A percentile compares a stretch with the other conserved stretches of the same genome.
phyloP scores from a whole-genome alignment of 2,329 filamentous ascomycete genomes.

The Verticillium alfalfae region DNA sequence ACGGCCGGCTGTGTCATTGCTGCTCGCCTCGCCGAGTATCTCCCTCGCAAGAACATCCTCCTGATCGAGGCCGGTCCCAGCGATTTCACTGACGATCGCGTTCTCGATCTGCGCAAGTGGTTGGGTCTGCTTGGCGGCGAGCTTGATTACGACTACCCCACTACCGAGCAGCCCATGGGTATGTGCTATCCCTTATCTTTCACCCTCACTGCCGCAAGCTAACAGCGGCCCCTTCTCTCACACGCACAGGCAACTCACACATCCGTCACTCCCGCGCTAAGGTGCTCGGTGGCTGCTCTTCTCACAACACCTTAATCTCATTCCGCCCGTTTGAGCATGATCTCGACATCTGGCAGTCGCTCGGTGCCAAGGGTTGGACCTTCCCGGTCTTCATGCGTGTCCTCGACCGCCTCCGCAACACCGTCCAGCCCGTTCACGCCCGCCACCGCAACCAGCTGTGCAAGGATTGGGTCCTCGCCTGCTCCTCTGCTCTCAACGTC shows the following conservation, averaged over 20 bases:
- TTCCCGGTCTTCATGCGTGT: conserved; percentile 80
- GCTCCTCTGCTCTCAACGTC: conserved; percentile 72
- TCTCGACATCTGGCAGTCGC: conserved; percentile 73
- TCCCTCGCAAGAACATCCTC: conserved; percentile 75
- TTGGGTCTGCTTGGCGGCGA: conserved; percentile 77
- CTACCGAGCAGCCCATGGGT: conserved; percentile 80
- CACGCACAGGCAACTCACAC: conserved; percentile 67
- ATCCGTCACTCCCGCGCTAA: conserved; percentile 91
- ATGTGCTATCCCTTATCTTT: conserved; percentile 16
- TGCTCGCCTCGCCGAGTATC: conserved; percentile 72
- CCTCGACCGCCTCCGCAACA: conserved; percentile 80
- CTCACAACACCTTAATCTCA: conserved; percentile 89
- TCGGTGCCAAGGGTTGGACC: conserved; percentile 80
- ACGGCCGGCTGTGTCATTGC: conserved; percentile 84
- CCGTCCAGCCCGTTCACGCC: conserved; percentile 81
- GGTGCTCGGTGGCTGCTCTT: conserved; percentile 87
- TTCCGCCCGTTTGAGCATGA: conserved; percentile 91
- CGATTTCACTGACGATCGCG: conserved; percentile 82
- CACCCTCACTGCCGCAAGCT: not conserved
- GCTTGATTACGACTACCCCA: conserved; percentile 87
- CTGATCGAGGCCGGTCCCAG: conserved; percentile 85
- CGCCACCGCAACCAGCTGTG: conserved; percentile 86
- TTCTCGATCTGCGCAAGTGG: conserved; percentile 84
- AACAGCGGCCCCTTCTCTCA: conserved; percentile 8
- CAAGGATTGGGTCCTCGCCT: conserved; percentile 82